Conservation (phyloP, 257 asterid species). For the Solanum verrucosum region DNA sequence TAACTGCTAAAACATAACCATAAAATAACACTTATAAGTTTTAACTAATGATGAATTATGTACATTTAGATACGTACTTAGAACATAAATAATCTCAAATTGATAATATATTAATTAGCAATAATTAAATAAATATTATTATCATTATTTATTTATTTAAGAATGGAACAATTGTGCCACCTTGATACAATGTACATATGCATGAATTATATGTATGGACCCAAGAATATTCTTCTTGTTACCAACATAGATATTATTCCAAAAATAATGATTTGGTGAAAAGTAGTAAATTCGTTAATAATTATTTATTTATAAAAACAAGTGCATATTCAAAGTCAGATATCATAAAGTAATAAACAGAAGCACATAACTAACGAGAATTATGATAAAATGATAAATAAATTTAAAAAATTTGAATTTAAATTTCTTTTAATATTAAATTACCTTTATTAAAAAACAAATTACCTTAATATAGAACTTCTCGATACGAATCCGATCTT, state of each 20-base stretch:
- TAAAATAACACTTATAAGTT: not conserved
- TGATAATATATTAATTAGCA: not conserved
- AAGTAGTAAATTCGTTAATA: not conserved
- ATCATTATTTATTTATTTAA: not conserved
- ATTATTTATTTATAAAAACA: not conserved
- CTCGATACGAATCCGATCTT: not conserved
- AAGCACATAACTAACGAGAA: not conserved
- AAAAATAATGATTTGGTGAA: not conserved
- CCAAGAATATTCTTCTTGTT: not conserved
- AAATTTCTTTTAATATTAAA: too few relatives aligned
- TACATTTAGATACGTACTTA: not conserved
- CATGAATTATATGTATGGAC: not conserved
- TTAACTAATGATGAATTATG: not conserved
- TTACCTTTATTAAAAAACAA: too few relatives aligned
- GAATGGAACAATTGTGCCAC: not conserved
- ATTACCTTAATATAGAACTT: too few relatives aligned
- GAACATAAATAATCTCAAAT: not conserved
- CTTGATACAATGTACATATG: not conserved
- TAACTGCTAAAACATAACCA: not conserved
- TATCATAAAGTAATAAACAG: too few relatives aligned
- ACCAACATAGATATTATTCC: not conserved
- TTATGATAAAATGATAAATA: too few relatives aligned
- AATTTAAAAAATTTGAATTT: accelerated
- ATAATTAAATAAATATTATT: not conserved
- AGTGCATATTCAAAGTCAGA: not conserved